Conservation (phyloP, 495 filamentous ascomycete species). For the Neurospora sp. region DNA sequence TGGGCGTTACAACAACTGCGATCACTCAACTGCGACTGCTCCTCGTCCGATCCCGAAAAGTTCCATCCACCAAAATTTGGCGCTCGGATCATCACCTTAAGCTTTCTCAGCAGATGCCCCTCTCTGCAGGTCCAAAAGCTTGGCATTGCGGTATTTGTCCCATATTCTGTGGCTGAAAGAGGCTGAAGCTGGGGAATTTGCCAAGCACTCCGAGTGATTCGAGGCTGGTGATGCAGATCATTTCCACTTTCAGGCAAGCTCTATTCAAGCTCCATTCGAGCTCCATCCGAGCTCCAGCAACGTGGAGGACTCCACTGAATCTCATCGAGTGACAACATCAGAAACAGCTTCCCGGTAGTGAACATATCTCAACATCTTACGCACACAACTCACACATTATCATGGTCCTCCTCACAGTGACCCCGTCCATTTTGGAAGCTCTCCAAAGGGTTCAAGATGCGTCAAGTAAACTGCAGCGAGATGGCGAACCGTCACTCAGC, state of each 20-base stretch:
- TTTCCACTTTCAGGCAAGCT: background rate
- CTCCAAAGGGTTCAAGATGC: conserved; percentile 27
- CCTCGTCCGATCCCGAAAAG: conserved; percentile 16
- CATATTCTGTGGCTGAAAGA: background rate
- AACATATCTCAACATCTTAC: background rate
- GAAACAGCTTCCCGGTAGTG: background rate
- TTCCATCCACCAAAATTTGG: conserved; percentile 15
- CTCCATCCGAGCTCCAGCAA: background rate
- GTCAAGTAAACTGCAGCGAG: conserved; percentile 1
- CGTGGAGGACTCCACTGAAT: background rate
- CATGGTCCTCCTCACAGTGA: conserved; percentile 78
- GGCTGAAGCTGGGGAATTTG: background rate
- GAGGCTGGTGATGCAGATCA: background rate
- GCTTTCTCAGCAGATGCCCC: background rate
- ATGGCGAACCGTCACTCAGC: conserved; percentile 32
- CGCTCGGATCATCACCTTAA: background rate
- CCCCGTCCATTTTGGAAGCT: conserved; percentile 55
- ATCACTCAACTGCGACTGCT: background rate
- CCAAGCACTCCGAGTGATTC: background rate
- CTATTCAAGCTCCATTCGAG: background rate
- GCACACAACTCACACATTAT: background rate
- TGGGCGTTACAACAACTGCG: background rate
- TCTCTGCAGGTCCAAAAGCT: background rate
- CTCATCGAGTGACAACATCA: background rate
- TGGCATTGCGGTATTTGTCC: background rate